Evolutionary conservation across 2,329 filamentous ascomycete species (phyloP).

Genomic region (Fusarium chuoi): DNA sequence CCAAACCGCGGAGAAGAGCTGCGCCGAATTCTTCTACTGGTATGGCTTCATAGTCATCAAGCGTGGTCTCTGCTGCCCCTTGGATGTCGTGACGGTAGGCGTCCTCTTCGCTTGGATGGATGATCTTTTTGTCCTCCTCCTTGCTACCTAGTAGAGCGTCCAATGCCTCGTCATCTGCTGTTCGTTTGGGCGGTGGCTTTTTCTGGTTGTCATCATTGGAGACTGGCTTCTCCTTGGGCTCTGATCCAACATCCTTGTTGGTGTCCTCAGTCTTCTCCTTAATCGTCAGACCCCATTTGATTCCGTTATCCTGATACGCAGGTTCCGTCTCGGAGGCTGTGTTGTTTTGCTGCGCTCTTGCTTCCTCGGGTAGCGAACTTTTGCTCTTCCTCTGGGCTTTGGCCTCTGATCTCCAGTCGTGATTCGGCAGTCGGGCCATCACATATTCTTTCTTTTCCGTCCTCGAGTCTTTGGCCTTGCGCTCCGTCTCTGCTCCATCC

Average conservation of each 20-base stretch:
- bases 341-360: constrained; percentile 56
- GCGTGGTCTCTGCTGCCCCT: constrained; percentile 76
- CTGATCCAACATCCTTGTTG: constrained; percentile 40
- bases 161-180: constrained; percentile 66
- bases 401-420: constrained; percentile 69
- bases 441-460: constrained; percentile 57
- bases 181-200: constrained; percentile 21
- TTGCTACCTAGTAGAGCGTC: constrained; percentile 72
- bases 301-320: constrained; percentile 61
- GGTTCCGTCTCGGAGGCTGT: constrained; percentile 47
- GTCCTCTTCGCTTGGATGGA: constrained; percentile 69
- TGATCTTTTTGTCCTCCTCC: constrained; percentile 61
- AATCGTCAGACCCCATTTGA: constrained; percentile 66
- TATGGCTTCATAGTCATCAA: constrained; percentile 87
- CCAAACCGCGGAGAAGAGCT: constrained; percentile 90
- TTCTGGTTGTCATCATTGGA: constrained; percentile 9
- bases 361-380: constrained; percentile 68
- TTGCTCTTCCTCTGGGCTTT: constrained; percentile 60
- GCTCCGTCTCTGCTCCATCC: constrained; percentile 56
- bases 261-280: constrained; percentile 66
- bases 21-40: constrained; percentile 96
- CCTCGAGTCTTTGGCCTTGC: constrained; percentile 44
- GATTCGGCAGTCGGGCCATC: constrained; percentile 68
- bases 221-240: constrained; percentile 6
- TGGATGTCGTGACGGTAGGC: constrained; percentile 77